Percentiles rank a stretch among this genome's conserved stretches.
phyloP scores from a whole-genome alignment of 192 early-diverging fungal species.

The Kickxella alabastrina region DNA sequence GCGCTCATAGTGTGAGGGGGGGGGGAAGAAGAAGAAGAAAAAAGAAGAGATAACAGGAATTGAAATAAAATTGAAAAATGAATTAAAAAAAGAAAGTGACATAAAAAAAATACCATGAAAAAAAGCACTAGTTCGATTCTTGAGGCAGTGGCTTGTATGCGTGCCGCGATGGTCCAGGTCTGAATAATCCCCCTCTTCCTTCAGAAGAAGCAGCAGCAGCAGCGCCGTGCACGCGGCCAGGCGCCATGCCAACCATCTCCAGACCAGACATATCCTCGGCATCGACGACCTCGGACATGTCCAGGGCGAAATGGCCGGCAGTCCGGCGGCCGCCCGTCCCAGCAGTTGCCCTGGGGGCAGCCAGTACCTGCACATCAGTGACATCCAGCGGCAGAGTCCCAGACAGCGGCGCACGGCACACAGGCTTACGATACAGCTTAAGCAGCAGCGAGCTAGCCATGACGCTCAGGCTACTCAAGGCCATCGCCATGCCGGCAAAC shows the following conservation, averaged over 20 bases:
- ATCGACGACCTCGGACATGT: slow-evolving; percentile 21
- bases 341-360: slow-evolving; percentile 14
- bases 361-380: slow-evolving; percentile 22
- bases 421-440: slow-evolving; percentile 59
- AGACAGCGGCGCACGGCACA: slow-evolving; percentile 30
- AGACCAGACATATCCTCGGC: slow-evolving; percentile 4
- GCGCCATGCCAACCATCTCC: slow-evolving; percentile 5
- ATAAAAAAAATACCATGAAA: background rate
- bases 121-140: background rate
- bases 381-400: slow-evolving; percentile 16
- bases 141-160: slow-evolving; percentile 17
- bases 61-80: background rate
- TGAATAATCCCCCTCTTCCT: slow-evolving; percentile 12
- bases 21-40: background rate
- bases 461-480: slow-evolving; percentile 86
- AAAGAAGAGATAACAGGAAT: background rate
- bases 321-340: background rate
- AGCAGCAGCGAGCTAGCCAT: slow-evolving; percentile 83
- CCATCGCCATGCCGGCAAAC: slow-evolving; percentile 94
- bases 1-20: background rate
- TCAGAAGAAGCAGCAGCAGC: slow-evolving; percentile 3
- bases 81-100: background rate
- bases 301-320: slow-evolving; percentile 23
- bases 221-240: background rate
- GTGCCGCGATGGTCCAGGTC: slow-evolving; percentile 6